phyloP scores from a whole-genome alignment of 2,329 filamentous ascomycete genomes.

The Ramularia endophylla region DNA sequence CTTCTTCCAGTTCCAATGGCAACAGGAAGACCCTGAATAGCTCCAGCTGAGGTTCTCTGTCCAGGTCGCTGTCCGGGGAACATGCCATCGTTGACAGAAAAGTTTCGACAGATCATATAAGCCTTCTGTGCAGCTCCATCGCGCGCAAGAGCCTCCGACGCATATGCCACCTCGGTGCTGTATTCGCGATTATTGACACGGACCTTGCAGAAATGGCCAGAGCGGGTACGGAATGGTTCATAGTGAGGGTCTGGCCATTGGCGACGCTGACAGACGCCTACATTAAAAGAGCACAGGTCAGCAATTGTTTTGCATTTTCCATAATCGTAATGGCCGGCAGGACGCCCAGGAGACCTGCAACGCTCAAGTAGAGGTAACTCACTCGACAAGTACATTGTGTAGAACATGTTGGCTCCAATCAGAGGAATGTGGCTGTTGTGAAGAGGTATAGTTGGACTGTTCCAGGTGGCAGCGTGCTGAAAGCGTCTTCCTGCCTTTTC shows the following conservation, averaged over 20 bases:
- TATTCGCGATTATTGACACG: conserved; percentile 96
- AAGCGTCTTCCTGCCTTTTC: conserved; percentile 13
- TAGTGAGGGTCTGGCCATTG: conserved; percentile 90
- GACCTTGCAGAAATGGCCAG: conserved; percentile 82
- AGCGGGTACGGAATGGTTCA: conserved; percentile 67
- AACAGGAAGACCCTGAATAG: conserved; percentile 57
- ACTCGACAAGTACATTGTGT: conserved; percentile 52
- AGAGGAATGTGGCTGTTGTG: conserved; percentile 13
- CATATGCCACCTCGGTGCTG: conserved; percentile 80
- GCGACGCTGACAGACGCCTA: conserved; percentile 89
- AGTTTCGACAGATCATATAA: conserved; percentile 97
- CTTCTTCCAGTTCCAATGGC: conserved; percentile 57
- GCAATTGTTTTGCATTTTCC: conserved; percentile 4
- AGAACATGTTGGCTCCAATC: conserved; percentile 31
- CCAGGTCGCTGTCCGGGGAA: conserved; percentile 52
- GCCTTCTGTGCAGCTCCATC: conserved; percentile 94
- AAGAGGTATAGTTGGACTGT: conserved; percentile 16
- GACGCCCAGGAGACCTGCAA: conserved; percentile 4
- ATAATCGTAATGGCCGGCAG: conserved; percentile 17
- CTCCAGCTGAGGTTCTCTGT: conserved; percentile 37
- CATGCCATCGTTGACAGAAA: conserved; percentile 96
- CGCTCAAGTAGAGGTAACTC: conserved; percentile 33
- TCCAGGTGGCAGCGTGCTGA: conserved; percentile 25
- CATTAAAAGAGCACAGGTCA: conserved; percentile 4
- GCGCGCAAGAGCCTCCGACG: conserved; percentile 74